These are phyloP conservation scores for Fraxinus dipetala DNA, from an alignment of 305 asterid genomes.

Conservation along the genomic window DNA sequence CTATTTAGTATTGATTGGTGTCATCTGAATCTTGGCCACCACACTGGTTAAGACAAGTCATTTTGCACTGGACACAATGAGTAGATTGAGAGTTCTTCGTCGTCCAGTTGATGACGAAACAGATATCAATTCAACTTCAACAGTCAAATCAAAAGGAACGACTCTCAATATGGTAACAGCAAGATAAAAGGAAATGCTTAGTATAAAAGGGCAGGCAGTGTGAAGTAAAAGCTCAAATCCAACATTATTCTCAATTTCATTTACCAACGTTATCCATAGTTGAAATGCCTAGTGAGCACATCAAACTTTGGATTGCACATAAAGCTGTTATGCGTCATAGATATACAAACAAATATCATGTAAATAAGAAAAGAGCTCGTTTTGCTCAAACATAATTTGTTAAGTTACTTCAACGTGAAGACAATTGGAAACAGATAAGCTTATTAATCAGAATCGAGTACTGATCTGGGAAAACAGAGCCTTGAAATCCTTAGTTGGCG, in stretches of 20 bases:
- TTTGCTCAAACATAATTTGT: background rate
- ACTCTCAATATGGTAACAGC: background rate
- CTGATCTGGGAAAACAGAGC: conserved; percentile 71
- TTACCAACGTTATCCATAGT: background rate
- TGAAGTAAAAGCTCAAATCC: background rate
- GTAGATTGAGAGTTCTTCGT: background rate
- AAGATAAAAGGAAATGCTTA: background rate
- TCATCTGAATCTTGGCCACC: background rate
- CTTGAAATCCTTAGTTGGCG: conserved; percentile 78
- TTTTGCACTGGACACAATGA: background rate
- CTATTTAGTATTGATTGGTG: background rate
- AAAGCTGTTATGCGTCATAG: background rate
- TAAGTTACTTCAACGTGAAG: background rate
- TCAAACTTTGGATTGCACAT: background rate
- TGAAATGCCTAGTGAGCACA: background rate
- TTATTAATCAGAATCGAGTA: conserved; percentile 55
- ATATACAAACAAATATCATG: background rate
- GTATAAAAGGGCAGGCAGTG: background rate
- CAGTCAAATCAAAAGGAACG: background rate
- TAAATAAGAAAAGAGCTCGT: background rate
- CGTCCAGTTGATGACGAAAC: background rate
- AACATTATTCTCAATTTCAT: background rate
- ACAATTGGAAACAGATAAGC: background rate
- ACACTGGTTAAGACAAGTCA: background rate
- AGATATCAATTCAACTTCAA: background rate